A percentile compares a stretch with the other conserved stretches of the same genome.
Conservation (phyloP, 441 rosid species). For the Erodium chrysanthum region DNA sequence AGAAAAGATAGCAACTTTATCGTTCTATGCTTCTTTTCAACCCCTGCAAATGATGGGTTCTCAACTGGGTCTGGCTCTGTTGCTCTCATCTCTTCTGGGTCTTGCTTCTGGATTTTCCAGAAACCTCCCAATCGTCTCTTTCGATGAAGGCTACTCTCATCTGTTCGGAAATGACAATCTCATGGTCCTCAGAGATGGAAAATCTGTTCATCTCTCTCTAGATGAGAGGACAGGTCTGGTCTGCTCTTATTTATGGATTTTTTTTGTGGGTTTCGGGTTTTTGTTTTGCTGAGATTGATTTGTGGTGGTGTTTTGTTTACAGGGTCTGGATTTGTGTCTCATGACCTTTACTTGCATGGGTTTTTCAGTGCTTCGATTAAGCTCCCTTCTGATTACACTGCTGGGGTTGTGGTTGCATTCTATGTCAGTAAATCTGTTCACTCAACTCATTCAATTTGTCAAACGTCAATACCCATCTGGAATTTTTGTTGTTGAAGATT, state of each 20-base stretch:
- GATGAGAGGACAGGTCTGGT: slow-evolving; percentile 74
- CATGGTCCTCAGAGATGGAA: slow-evolving; percentile 64
- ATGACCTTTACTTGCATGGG: slow-evolving; percentile 88
- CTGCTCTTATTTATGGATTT: not conserved
- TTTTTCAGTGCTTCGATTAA: slow-evolving; percentile 92
- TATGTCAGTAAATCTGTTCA: slow-evolving; percentile 46
- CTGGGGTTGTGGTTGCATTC: slow-evolving; percentile 96
- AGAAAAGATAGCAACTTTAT: not conserved
- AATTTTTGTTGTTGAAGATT: not conserved
- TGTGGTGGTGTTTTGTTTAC: slow-evolving; percentile 19
- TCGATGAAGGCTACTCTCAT: slow-evolving; percentile 84
- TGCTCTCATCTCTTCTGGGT: not conserved
- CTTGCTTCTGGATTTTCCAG: not conserved
- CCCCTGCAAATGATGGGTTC: not conserved
- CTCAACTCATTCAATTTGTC: not conserved
- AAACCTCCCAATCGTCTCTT: slow-evolving; percentile 28
- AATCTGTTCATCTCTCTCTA: slow-evolving; percentile 65
- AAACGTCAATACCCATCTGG: slow-evolving; percentile 1
- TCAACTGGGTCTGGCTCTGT: not conserved
- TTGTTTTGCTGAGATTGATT: not conserved
- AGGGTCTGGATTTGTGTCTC: slow-evolving; percentile 97
- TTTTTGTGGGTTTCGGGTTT: not conserved
- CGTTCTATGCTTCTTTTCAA: not conserved
- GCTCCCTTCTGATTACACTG: slow-evolving; percentile 94
- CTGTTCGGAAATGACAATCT: slow-evolving; percentile 85